Conservation (phyloP, 139 green algal species). For the Haematococcus lacustris region DNA sequence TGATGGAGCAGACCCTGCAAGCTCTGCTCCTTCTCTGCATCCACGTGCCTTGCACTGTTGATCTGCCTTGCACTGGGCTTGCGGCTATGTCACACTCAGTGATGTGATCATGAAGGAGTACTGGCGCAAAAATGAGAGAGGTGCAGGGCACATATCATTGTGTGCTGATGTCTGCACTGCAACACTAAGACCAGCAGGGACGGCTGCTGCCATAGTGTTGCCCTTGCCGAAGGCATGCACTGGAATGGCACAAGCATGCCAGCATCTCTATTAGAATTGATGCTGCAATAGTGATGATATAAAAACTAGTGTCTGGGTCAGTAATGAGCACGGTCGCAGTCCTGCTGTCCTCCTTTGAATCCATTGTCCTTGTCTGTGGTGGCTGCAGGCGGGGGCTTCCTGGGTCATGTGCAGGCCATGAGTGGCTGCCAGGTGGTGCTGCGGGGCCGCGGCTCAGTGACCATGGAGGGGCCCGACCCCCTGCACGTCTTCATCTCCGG, state of each 20-base stretch:
- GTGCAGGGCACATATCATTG: too few relatives aligned
- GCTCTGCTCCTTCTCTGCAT: neutral
- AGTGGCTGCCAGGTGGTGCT: slow-evolving; percentile 19
- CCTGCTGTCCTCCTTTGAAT: neutral
- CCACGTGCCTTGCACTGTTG: too few relatives aligned
- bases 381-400: slow-evolving; percentile 13
- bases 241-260: neutral
- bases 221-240: neutral
- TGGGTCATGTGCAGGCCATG: slow-evolving; percentile 16
- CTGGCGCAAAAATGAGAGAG: too few relatives aligned
- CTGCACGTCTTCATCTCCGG: slow-evolving; percentile 16
- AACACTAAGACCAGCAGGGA: neutral
- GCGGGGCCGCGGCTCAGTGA: slow-evolving; percentile 12
- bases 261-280: neutral
- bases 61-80: too few relatives aligned
- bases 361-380: neutral
- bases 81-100: too few relatives aligned
- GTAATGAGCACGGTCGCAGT: too few relatives aligned
- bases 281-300: neutral
- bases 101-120: too few relatives aligned
- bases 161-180: too few relatives aligned
- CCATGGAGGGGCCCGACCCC: slow-evolving; percentile 20
- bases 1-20: neutral
- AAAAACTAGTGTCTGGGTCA: too few relatives aligned
- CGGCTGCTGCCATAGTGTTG: neutral